Percentiles rank a stretch among this genome's conserved stretches.
Evolutionary conservation across 768 basidiomycete genomes (phyloP).

Genomic region (Lactarius deliciosus): DNA sequence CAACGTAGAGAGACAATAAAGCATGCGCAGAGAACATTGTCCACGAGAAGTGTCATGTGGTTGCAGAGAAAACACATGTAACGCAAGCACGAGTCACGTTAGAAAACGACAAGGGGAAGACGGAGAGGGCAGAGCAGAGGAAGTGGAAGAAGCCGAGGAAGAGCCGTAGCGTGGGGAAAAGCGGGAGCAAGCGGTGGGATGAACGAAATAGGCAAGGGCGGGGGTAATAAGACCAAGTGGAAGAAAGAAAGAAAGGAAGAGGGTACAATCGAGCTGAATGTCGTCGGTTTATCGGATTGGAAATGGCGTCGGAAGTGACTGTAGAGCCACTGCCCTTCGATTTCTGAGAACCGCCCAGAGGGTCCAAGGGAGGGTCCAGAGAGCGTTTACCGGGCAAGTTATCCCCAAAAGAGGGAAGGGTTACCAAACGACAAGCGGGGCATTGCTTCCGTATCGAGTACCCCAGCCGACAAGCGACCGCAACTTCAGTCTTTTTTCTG

Average conservation of each 20-base stretch:
- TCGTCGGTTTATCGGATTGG: slow-evolving; percentile 1
- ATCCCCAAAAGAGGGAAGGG: slow-evolving; percentile 17
- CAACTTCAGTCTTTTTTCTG: slow-evolving; percentile 22
- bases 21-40: background rate
- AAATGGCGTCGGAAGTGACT: slow-evolving; percentile 1
- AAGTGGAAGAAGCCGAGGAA: background rate
- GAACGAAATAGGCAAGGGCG: slow-evolving; percentile 3
- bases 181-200: background rate
- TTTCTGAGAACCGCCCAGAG: background rate
- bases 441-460: slow-evolving; percentile 7
- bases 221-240: slow-evolving; percentile 9
- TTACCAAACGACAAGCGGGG: slow-evolving; percentile 11
- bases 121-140: background rate
- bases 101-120: too few relatives aligned
- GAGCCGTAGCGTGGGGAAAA: background rate
- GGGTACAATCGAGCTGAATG: slow-evolving; percentile 4
- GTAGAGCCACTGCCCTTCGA: slow-evolving; percentile 1
- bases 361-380: background rate
- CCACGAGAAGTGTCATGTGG: background rate
- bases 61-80: background rate
- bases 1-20: background rate
- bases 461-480: slow-evolving; percentile 26
- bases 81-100: background rate
- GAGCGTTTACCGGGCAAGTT: background rate
- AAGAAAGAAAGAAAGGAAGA: slow-evolving; percentile 1